phyloP scores from a whole-genome alignment of 2,329 filamentous ascomycete species.

The Zymoseptoria passerinii region DNA sequence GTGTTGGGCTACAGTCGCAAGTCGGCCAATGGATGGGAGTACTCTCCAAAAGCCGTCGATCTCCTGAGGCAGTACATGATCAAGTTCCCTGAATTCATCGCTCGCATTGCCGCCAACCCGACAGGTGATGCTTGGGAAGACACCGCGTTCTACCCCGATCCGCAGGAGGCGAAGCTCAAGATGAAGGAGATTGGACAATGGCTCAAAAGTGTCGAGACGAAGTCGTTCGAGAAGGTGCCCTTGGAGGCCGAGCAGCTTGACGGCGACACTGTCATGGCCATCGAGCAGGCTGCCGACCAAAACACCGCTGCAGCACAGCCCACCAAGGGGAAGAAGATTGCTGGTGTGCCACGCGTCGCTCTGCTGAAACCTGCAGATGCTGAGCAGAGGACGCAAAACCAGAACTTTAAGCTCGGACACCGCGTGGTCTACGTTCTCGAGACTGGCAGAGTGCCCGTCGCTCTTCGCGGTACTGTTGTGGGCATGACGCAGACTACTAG shows the following conservation, averaged over 20 bases:
- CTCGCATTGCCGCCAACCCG: constrained; percentile 74
- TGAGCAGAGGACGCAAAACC: constrained; percentile 82
- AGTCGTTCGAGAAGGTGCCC: constrained; percentile 90
- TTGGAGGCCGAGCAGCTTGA: constrained; percentile 94
- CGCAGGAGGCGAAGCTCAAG: constrained; percentile 61
- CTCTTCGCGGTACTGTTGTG: constrained; percentile 83
- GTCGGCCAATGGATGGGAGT: constrained; percentile 84
- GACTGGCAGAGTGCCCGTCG: constrained; percentile 90
- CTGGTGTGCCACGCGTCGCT: constrained; percentile 74
- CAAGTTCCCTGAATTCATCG: constrained; percentile 91
- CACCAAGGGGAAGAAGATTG: constrained; percentile 59
- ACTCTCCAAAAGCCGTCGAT: constrained; percentile 73
- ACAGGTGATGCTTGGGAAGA: constrained; percentile 77
- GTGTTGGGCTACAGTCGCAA: constrained; percentile 92
- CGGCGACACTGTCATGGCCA: constrained; percentile 72
- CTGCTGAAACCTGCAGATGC: constrained; percentile 90
- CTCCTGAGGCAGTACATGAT: constrained; percentile 85
- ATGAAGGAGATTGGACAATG: constrained; percentile 91
- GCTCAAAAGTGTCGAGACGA: constrained; percentile 85
- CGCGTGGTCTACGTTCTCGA: constrained; percentile 88
- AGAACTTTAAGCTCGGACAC: constrained; percentile 77
- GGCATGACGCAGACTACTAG: constrained; percentile 84
- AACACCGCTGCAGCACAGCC: constrained; percentile 38
- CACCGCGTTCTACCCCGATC: constrained; percentile 73
- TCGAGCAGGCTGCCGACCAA: constrained; percentile 68